A percentile compares a stretch with the other conserved stretches of the same genome.
Evolutionary conservation across 495 filamentous ascomycete species (phyloP).

Genomic region (Penicillium nucicola): DNA sequence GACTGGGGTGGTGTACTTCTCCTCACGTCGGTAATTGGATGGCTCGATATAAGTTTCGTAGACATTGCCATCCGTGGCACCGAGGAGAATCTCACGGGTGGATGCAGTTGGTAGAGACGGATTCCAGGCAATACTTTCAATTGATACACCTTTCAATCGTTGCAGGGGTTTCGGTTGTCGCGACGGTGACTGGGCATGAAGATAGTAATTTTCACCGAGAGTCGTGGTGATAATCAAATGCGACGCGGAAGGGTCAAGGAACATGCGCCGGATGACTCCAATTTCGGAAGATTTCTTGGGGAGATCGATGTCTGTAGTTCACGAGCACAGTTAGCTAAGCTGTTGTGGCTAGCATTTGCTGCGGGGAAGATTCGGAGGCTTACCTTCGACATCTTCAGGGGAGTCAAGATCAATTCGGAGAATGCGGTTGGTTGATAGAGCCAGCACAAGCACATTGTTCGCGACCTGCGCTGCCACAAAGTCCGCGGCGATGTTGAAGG

Average conservation of each 20-base stretch:
- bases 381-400: conserved; percentile 94
- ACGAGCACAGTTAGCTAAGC: conserved; percentile 14
- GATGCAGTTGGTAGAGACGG: conserved; percentile 94
- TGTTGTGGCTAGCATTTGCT: conserved; percentile 13
- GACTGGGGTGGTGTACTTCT: conserved; percentile 80
- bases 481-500: conserved; percentile 85
- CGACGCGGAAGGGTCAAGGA: conserved; percentile 93
- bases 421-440: conserved; percentile 83
- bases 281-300: conserved; percentile 89
- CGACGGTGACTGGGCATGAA: conserved; percentile 76
- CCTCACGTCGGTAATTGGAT: conserved; percentile 84
- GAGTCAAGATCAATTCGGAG: conserved; percentile 90
- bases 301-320: conserved; percentile 80
- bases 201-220: conserved; percentile 93
- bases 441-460: conserved; percentile 92
- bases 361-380: conserved; percentile 6
- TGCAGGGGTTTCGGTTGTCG: conserved; percentile 79
- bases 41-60: conserved; percentile 97
- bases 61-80: conserved; percentile 85
- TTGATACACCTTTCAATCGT: conserved; percentile 76
- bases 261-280: conserved; percentile 89
- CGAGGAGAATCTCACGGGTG: conserved; percentile 92
- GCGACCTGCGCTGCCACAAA: conserved; percentile 96
- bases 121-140: conserved; percentile 93
- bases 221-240: conserved; percentile 90